Percentiles rank a stretch among this genome's conserved stretches.
Evolutionary conservation across 805 yeast species (phyloP).

Genomic region (Yarrowia yakushimensis): DNA sequence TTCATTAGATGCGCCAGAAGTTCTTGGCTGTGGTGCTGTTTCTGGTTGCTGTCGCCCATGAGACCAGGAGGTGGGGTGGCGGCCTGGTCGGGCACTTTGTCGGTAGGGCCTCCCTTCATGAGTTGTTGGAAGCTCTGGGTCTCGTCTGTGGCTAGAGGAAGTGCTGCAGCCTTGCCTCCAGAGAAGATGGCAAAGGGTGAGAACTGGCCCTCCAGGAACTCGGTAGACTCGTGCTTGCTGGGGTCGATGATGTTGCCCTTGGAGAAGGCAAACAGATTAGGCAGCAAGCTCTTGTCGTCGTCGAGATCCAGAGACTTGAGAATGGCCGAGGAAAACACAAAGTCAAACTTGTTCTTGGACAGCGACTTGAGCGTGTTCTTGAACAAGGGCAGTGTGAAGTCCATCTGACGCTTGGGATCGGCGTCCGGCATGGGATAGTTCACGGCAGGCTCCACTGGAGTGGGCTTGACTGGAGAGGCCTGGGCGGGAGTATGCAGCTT

Average conservation of each 20-base stretch:
- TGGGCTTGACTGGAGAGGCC: conserved; percentile 28
- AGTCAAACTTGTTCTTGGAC: conserved; percentile 22
- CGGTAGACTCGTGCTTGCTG: conserved; percentile 3
- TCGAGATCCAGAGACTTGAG: conserved; percentile 13
- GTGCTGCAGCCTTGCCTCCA: conserved; percentile 2
- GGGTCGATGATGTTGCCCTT: conserved; percentile 18
- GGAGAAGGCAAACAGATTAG: conserved; percentile 14
- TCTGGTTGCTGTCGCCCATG: conserved; percentile 11
- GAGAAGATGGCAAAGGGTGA: conserved; percentile 12
- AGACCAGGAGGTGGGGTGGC: conserved; percentile 25
- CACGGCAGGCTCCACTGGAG: conserved; percentile 5
- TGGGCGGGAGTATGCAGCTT: conserved; percentile 29
- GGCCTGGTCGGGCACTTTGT: conserved; percentile 16
- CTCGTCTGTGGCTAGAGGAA: conserved; percentile 9
- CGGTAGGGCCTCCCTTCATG: conserved; percentile 15
- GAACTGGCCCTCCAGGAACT: conserved; percentile 12
- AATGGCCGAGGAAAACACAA: conserved; percentile 4
- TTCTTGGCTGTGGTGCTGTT: conserved; percentile 25
- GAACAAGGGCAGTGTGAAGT: conserved; percentile 57
- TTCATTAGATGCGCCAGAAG: conserved; percentile 26
- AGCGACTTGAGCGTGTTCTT: conserved; percentile 25
- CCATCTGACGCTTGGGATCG: conserved; percentile 44
- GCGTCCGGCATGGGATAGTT: conserved; percentile 36
- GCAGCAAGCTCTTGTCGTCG: neutral
- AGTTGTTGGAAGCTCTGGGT: conserved; percentile 17